These are phyloP conservation scores for Erysiphe pulchra DNA, from an alignment of 2,329 filamentous ascomycete genomes.

Conservation along the genomic window DNA sequence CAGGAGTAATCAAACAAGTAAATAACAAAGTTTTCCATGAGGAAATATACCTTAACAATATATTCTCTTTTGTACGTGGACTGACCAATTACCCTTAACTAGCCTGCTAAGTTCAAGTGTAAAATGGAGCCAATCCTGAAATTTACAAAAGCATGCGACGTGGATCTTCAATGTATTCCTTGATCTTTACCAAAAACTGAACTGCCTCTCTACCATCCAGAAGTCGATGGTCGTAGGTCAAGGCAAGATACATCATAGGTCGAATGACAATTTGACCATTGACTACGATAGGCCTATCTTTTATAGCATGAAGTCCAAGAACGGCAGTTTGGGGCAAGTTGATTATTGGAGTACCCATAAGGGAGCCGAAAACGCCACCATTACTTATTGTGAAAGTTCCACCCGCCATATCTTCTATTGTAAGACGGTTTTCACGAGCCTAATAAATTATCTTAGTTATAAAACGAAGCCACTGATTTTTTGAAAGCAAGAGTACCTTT, in stretches of 20 bases:
- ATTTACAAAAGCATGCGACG: slow-evolving; percentile 53
- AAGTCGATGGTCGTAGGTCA: slow-evolving; percentile 93
- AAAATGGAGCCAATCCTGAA: too few relatives aligned
- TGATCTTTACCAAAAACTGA: slow-evolving; percentile 88
- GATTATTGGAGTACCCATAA: slow-evolving; percentile 97
- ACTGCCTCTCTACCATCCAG: slow-evolving; percentile 88
- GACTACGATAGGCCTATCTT: slow-evolving; percentile 70
- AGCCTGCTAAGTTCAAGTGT: too few relatives aligned
- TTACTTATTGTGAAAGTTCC: slow-evolving; percentile 98
- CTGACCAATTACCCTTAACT: too few relatives aligned
- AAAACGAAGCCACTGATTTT: background rate
- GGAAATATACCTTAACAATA: too few relatives aligned
- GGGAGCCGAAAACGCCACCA: slow-evolving; percentile 83
- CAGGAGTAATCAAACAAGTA: too few relatives aligned
- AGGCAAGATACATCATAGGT: slow-evolving; percentile 98
- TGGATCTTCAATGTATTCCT: slow-evolving; percentile 93
- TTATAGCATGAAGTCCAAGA: slow-evolving; percentile 83
- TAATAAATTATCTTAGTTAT: slow-evolving; percentile 13
- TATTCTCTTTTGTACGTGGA: too few relatives aligned
- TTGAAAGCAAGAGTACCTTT: slow-evolving; percentile 34
- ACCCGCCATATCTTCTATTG: slow-evolving; percentile 97
- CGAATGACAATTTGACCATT: slow-evolving; percentile 89
- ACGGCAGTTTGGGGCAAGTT: slow-evolving; percentile 87
- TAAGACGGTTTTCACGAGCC: slow-evolving; percentile 89
- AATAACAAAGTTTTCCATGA: too few relatives aligned